phyloP scores from a whole-genome alignment of 352 stramenopile species.

The Pythium insidiosum region DNA sequence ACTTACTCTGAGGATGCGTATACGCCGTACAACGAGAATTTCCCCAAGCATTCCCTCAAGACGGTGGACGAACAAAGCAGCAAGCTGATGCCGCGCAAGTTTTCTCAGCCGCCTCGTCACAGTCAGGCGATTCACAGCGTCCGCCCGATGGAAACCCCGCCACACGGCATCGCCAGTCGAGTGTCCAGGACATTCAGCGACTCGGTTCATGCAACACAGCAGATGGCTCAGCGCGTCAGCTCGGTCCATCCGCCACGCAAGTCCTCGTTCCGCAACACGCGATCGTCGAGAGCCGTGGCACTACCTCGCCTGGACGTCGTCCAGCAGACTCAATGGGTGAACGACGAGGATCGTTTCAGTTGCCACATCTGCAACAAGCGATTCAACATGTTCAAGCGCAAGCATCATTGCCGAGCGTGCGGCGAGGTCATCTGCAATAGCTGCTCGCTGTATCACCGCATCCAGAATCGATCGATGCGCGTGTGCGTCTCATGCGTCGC shows the following conservation, averaged over 20 bases:
- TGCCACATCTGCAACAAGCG: constrained; percentile 87
- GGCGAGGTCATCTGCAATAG: constrained; percentile 83
- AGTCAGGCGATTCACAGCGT: constrained; percentile 41
- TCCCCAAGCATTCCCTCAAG: constrained; percentile 56
- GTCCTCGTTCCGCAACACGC: constrained; percentile 66
- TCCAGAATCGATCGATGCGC: constrained; percentile 78
- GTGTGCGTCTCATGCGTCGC: constrained; percentile 80
- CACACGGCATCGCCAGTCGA: constrained; percentile 18
- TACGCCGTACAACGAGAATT: constrained; percentile 34
- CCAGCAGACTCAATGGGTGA: constrained; percentile 78
- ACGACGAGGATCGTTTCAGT: constrained; percentile 78
- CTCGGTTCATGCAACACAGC: constrained; percentile 21
- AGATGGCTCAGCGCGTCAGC: constrained; percentile 18
- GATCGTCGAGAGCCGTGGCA: constrained; percentile 64
- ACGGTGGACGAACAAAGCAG: constrained; percentile 69
- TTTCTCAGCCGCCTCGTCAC: constrained; percentile 14
- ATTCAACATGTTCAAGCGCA: constrained; percentile 85
- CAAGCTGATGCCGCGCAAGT: constrained; percentile 32
- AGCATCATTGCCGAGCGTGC: constrained; percentile 81
- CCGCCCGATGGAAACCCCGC: constrained; percentile 41
- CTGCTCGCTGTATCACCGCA: constrained; percentile 78
- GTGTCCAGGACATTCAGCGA: constrained; percentile 37
- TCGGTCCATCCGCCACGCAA: constrained; percentile 38
- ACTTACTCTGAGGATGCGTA: constrained; percentile 61
- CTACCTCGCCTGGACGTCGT: constrained; percentile 68